Base-by-base conservation (phyloP, 345 rosid genomes). In the Eucalyptus caleyi region DNA sequence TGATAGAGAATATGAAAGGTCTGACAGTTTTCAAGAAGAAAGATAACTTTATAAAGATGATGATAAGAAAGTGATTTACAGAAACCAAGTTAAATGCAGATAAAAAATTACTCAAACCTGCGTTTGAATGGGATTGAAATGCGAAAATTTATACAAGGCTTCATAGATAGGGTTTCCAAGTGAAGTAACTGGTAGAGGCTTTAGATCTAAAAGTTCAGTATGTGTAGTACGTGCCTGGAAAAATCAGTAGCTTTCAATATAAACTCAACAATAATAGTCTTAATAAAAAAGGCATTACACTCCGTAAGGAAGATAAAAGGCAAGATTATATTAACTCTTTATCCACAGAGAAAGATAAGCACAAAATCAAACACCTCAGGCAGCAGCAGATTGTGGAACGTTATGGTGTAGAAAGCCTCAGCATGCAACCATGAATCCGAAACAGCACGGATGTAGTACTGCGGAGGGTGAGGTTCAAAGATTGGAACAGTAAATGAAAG, bases 341-440 rank as follows among this genome's bases (percentile, higher is more conserved):
- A 62, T 88, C 77, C 83, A 37, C 40, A 47, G 9, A 24, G 62
- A 69, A 67, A 65, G 26, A 3, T 14, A 65, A 60, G 47, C 59
- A 88, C 23, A 50, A 8, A n/a, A 81, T 21, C 15, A 91, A 87
- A 54, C 92, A 97, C 99, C 99, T 96, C 98, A 5, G 99, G 99
- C 87, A 97, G 93, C 26, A 94, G 91, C 89, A 97, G 94, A 89
- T 97, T 97, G 90, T 96, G 97, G 93, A 97, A 97, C 44, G 99
- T 95, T 89, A 97, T 95, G 87, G 98, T 95, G 94, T 94, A 97
- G 92, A 96, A 95, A 90, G 99, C 94, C 93, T 97, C 99, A 45
- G 99, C 95, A 86, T 95, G 96, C 95, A 97, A 93, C 99, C 99
- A 97, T 88, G 99, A 96, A 95, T 97, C 99, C 90, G 99, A 97